phyloP scores from a whole-genome alignment of 805 yeast genomes.

The Komagataella mondaviorum region DNA sequence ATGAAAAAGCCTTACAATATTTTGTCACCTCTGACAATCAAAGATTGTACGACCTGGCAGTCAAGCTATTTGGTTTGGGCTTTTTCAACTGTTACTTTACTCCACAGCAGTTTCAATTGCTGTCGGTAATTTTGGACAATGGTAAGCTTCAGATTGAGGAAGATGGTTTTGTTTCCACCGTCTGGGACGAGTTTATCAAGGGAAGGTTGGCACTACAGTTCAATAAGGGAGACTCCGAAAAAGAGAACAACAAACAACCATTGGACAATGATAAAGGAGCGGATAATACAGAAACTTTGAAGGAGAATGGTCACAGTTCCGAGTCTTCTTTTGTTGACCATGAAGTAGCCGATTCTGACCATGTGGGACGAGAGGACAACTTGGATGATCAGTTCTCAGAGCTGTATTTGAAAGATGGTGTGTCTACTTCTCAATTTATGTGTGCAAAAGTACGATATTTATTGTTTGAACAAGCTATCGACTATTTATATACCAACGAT shows the following conservation, averaged over 20 bases:
- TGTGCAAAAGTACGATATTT: constrained; percentile 56
- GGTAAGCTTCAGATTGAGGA: constrained; percentile 8
- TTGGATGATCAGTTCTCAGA: constrained; percentile 21
- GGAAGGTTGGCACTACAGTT: constrained; percentile 20
- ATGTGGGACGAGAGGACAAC: constrained; percentile 6
- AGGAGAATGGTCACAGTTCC: background rate
- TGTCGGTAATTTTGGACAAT: constrained; percentile 29
- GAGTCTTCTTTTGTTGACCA: background rate
- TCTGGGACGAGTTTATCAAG: constrained; percentile 36
- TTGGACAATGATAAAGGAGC: background rate
- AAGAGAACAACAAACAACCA: background rate
- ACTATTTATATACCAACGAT: constrained; percentile 21
- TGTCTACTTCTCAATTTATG: constrained; percentile 34
- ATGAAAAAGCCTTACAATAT: background rate
- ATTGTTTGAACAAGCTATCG: constrained; percentile 61
- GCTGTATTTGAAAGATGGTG: constrained; percentile 30
- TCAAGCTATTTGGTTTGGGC: constrained; percentile 20
- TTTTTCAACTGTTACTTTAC: constrained; percentile 35
- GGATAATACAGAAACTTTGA: background rate
- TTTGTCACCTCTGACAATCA: constrained; percentile 12
- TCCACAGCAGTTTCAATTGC: constrained; percentile 39
- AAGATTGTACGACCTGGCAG: constrained; percentile 19
- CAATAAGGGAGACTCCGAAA: constrained; percentile 11
- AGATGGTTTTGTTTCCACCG: background rate
- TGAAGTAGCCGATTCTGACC: constrained; percentile 1